A percentile compares a stretch with the other conserved stretches of the same genome.
These are phyloP conservation scores for Auricularia cornea DNA, from an alignment of 768 basidiomycete species.

Conservation along the genomic window DNA sequence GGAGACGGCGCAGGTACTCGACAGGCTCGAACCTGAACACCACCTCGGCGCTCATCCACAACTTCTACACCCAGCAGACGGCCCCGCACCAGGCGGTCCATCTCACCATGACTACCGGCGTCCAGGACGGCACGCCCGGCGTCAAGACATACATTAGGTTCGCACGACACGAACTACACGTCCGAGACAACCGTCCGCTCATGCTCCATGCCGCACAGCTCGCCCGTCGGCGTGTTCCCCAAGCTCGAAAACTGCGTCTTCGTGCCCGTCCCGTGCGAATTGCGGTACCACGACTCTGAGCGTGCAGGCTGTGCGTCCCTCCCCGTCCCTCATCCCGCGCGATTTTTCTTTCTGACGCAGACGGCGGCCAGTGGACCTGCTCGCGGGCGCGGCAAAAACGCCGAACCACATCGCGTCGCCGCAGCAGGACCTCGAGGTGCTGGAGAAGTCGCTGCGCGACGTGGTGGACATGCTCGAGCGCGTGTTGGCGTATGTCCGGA, in stretches of 20 bases:
- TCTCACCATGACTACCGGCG: constrained; percentile 81
- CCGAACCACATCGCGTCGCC: constrained; percentile 14
- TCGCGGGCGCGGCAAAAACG: constrained; percentile 25
- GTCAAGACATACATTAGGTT: constrained; percentile 86
- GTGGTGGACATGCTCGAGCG: constrained; percentile 77
- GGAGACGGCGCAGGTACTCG: constrained; percentile 80
- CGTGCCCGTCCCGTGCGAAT: constrained; percentile 80
- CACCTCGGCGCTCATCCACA: constrained; percentile 94
- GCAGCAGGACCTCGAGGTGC: constrained; percentile 61
- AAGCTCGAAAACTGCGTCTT: constrained; percentile 96
- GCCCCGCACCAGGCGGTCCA: constrained; percentile 84
- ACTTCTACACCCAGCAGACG: constrained; percentile 93
- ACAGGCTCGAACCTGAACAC: constrained; percentile 87
- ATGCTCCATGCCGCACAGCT: constrained; percentile 33
- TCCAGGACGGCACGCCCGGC: constrained; percentile 55
- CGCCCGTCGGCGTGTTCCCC: constrained; percentile 79
- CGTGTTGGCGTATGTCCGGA: constrained; percentile 43
- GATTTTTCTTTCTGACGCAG: no score
- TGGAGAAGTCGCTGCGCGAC: constrained; percentile 62
- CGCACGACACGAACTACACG: constrained; percentile 12
- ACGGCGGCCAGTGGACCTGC: constrained; percentile 83
- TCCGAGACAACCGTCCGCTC: neutral
- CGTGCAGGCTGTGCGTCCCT: constrained; percentile 67
- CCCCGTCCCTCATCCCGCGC: no score
- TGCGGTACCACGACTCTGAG: constrained; percentile 77